These are phyloP conservation scores for Ophioceras dolichostomum DNA, from an alignment of 2,329 filamentous ascomycete genomes.

Conservation along the genomic window DNA sequence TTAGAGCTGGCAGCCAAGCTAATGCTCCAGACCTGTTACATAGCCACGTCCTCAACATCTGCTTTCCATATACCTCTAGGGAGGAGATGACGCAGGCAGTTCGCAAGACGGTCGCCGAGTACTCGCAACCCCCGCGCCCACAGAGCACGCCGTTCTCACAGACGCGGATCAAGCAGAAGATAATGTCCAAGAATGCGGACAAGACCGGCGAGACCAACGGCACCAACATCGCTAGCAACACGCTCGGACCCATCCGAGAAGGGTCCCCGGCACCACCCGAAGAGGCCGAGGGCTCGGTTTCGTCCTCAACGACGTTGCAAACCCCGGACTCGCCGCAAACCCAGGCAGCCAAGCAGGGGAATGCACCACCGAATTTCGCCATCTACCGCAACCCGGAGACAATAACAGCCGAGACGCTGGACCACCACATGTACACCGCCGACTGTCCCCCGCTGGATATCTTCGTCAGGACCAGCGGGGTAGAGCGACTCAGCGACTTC, in stretches of 20 bases:
- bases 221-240: too few species aligned
- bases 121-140: conserved; percentile 57
- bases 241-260: conserved; percentile 37
- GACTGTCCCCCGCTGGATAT: conserved; percentile 80
- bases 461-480: conserved; percentile 83
- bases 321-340: conserved; percentile 36
- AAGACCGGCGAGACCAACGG: conserved; percentile 25
- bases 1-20: too few species aligned
- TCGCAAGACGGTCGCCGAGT: conserved; percentile 76
- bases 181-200: conserved; percentile 54
- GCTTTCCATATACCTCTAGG: conserved; percentile 92
- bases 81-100: conserved; percentile 92
- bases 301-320: conserved; percentile 47
- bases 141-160: conserved; percentile 71
- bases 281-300: conserved; percentile 40
- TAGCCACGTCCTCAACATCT: conserved; percentile 68
- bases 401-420: conserved; percentile 74
- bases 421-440: conserved; percentile 78
- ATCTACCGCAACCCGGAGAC: conserved; percentile 64
- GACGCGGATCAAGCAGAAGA: conserved; percentile 75
- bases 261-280: conserved; percentile 31
- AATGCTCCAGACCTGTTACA: too few species aligned
- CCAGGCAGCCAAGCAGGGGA: too few species aligned
- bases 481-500: conserved; percentile 88
- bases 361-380: too few species aligned